phyloP scores from a whole-genome alignment of 225 moss, liverwort and hornwort genomes.

The Takakia lepidozioides region DNA sequence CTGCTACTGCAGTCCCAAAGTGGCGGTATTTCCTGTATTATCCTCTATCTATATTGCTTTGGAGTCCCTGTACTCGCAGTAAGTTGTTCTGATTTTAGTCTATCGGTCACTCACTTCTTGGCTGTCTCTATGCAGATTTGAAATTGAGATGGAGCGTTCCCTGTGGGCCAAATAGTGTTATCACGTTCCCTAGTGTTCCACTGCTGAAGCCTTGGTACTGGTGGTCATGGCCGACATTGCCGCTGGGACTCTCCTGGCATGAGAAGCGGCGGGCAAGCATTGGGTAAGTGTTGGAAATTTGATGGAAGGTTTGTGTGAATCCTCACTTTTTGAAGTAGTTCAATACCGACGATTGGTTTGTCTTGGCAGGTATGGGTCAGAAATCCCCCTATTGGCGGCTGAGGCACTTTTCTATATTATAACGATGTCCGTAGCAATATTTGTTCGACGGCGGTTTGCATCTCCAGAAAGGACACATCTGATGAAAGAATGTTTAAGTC shows the following conservation, averaged over 20 bases:
- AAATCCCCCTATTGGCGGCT: constrained; percentile 23
- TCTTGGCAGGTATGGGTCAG: constrained; percentile 35
- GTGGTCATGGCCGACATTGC: constrained; percentile 78
- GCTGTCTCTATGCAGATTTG: constrained; percentile 34
- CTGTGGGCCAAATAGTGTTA: constrained; percentile 67
- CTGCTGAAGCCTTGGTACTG: constrained; percentile 79
- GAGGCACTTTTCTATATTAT: constrained; percentile 49
- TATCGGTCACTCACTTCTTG: not conserved
- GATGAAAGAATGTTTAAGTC: constrained; percentile 21
- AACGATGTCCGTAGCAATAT: constrained; percentile 24
- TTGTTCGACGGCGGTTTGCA: constrained; percentile 14
- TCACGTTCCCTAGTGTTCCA: constrained; percentile 71
- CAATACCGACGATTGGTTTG: not conserved
- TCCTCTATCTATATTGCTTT: not conserved
- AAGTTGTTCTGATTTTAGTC: not conserved
- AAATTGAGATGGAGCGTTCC: constrained; percentile 64
- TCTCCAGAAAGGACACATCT: constrained; percentile 16
- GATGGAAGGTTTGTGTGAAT: too few relatives aligned
- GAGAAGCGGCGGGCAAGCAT: constrained; percentile 48
- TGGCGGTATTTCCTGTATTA: too few relatives aligned
- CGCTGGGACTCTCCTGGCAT: constrained; percentile 70
- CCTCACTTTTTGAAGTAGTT: not conserved
- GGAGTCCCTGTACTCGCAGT: not conserved
- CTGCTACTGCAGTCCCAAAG: too few relatives aligned
- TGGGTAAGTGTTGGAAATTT: constrained; percentile 25